A percentile compares a stretch with the other conserved stretches of the same genome.
phyloP scores from a whole-genome alignment of 2,329 filamentous ascomycete species.

The Colletotrichum sp. region DNA sequence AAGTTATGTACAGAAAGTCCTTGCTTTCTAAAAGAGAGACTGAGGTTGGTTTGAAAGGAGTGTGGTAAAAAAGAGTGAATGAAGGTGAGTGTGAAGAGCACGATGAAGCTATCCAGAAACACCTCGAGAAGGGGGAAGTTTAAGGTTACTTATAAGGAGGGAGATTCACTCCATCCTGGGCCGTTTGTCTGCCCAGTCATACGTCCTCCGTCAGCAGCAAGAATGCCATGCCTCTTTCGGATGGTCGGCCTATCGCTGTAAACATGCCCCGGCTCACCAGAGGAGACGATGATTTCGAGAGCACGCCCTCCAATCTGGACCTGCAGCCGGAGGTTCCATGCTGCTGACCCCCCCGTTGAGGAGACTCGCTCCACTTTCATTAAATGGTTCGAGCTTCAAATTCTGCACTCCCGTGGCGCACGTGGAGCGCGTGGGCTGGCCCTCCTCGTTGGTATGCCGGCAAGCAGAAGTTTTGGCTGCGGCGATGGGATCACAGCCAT shows the following conservation, averaged over 20 bases:
- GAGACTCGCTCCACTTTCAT: background rate
- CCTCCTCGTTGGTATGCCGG: background rate
- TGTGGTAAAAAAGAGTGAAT: slow-evolving; percentile 2
- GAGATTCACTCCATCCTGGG: background rate
- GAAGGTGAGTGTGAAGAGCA: slow-evolving; percentile 9
- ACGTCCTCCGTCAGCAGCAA: background rate
- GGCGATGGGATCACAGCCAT: background rate
- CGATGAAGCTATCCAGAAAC: background rate
- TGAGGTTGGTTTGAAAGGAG: slow-evolving; percentile 3
- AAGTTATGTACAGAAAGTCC: background rate
- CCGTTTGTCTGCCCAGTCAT: background rate
- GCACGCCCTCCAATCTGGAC: background rate
- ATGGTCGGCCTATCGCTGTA: background rate
- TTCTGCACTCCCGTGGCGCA: background rate
- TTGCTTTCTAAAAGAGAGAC: background rate
- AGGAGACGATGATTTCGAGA: background rate
- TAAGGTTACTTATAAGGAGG: background rate
- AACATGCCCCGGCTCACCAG: background rate
- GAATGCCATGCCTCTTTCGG: background rate
- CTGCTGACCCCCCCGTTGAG: background rate
- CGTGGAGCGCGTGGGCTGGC: background rate
- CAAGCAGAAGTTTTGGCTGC: background rate
- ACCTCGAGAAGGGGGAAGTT: background rate
- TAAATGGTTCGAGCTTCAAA: background rate
- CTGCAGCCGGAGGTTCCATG: background rate